phyloP scores from a whole-genome alignment of 441 rosid genomes.

The Pelargonium australe region DNA sequence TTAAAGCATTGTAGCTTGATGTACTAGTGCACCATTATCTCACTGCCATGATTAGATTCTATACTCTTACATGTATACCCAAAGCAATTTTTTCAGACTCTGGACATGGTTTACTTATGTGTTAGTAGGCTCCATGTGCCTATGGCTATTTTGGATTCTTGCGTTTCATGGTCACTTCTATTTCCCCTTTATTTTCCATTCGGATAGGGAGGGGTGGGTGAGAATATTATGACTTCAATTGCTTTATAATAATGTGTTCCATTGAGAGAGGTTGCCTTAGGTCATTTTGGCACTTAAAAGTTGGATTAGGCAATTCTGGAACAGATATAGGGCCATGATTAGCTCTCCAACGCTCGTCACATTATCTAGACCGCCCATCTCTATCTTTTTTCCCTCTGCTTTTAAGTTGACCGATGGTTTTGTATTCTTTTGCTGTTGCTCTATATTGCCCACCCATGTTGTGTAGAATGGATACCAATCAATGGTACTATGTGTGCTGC shows the following conservation, averaged over 20 bases:
- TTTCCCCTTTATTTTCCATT: constrained; percentile 5
- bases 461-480: not conserved
- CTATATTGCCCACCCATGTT: not conserved
- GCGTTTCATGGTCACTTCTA: not conserved
- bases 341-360: not conserved
- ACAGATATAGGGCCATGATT: not conserved
- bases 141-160: not conserved
- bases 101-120: not conserved
- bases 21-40: not conserved
- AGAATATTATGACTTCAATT: not conserved
- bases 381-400: not conserved
- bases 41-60: not conserved
- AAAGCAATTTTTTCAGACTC: not conserved
- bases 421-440: not conserved
- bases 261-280: not conserved
- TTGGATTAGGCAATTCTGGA: not conserved
- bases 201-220: not conserved
- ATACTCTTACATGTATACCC: not conserved
- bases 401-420: not conserved
- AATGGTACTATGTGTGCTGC: not conserved
- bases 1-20: constrained; percentile 18
- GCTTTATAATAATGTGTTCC: not conserved
- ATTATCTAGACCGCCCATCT: not conserved
- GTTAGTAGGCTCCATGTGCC: not conserved
- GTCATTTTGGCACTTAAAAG: not conserved